A percentile compares a stretch with the other conserved stretches of the same genome.
Conservation (phyloP, 441 rosid species). For the Jatropha podagrica region DNA sequence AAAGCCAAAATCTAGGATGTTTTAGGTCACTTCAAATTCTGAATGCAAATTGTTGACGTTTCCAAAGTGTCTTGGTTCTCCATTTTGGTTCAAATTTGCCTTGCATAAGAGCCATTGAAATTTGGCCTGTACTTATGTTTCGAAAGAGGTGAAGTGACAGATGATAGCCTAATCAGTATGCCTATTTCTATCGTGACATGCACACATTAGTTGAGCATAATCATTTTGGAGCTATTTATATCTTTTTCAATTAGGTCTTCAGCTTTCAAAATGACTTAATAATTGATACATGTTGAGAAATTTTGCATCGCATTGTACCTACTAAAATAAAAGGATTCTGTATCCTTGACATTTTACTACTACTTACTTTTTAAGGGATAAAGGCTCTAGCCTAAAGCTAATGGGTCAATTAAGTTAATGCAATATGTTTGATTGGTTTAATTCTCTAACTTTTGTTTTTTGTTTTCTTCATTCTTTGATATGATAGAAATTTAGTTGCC, state of each 20-base stretch:
- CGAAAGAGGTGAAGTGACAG: background rate
- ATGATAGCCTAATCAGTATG: background rate
- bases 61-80: background rate
- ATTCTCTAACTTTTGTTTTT: background rate
- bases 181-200: background rate
- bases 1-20: background rate
- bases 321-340: background rate
- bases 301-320: background rate
- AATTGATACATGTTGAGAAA: background rate
- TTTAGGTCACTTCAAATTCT: background rate
- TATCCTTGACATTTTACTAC: background rate
- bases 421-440: background rate
- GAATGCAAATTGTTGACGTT: conserved; percentile 6
- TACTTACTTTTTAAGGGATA: background rate
- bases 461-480: background rate
- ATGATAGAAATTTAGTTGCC: background rate
- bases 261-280: background rate
- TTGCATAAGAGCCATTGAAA: background rate
- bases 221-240: background rate
- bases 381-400: background rate
- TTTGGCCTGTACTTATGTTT: background rate
- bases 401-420: background rate
- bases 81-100: background rate
- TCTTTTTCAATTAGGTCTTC: background rate
- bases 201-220: background rate